Base-by-base conservation (phyloP, 1,284 basidiomycete genomes). In the Serendipita sp. region DNA sequence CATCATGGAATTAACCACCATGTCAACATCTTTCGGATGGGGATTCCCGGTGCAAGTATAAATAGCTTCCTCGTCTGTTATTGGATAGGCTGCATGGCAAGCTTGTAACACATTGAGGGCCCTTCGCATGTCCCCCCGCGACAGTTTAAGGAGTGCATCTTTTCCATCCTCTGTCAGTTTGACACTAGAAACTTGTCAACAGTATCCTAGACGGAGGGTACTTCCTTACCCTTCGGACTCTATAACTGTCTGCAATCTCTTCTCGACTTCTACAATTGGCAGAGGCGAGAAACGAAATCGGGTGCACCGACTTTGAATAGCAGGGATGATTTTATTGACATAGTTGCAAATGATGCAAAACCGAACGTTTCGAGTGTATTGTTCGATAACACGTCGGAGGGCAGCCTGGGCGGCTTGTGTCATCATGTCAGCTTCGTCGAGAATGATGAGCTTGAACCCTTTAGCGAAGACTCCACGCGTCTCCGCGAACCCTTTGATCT, bases 341-440 rank as follows among this genome's bases (percentile, higher is more conserved):
- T 99, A 99, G 76, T 99, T 99, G 82, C 96, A 98, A 66, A 99
- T 96, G 70, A 99, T 99, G 75, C 95, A 98, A 74, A 99, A 99
- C 41, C 96, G 86, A 66, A 98, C 96, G 71, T 99, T 99, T 74
- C 88, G 91, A 4, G 96, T 99, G 73, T 97, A 98, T 69, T 97
- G 94, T 74, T 99, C 96, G 67, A 99, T 98, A 45, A 99, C 90
- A 70, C 95, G 87, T 34, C 95, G 87, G 35, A 99, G 82, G 17
- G 96, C 96, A 2, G 93, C 91, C 72, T 99, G 96, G 0, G 96
- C 96, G 47, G 91, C 88, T 66, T 93, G 89, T 0, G 96, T 99
- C 96, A 99, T 99, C 87, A 96, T 96, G 77, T 99, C 96, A 22
- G 96, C 96, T 74, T 99, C 96, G 69, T 99, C 96, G 30, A 99